Conservation (phyloP, 495 filamentous ascomycete genomes). For the Xylaria acuta region DNA sequence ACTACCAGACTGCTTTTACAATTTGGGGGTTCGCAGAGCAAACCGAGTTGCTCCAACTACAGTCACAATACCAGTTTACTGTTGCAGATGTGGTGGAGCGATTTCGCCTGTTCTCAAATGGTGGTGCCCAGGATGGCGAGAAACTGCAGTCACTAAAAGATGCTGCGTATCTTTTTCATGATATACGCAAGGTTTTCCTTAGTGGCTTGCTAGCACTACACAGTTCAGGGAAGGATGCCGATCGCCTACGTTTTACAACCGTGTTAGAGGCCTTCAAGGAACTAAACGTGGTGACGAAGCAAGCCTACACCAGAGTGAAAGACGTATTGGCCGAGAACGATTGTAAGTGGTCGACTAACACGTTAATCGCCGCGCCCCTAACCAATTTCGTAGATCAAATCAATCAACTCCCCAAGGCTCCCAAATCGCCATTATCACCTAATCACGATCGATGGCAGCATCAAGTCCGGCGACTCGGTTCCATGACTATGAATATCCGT, state of each 20-base stretch:
- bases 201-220: conserved; percentile 87
- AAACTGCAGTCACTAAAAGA: conserved; percentile 81
- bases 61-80: conserved; percentile 65
- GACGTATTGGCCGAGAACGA: conserved; percentile 83
- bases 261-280: conserved; percentile 77
- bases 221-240: conserved; percentile 80
- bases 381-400: conserved; percentile 58
- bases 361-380: conserved; percentile 12
- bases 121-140: conserved; percentile 73
- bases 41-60: conserved; percentile 59
- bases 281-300: conserved; percentile 63
- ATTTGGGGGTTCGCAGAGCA: conserved; percentile 77
- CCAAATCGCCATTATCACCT: conserved; percentile 73
- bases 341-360: conserved; percentile 58
- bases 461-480: conserved; percentile 84
- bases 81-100: conserved; percentile 63
- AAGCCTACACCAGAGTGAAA: conserved; percentile 62
- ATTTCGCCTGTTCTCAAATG: conserved; percentile 61
- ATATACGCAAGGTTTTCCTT: conserved; percentile 78
- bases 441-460: conserved; percentile 79
- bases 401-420: conserved; percentile 62
- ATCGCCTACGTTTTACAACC: conserved; percentile 79
- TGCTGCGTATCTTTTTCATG: conserved; percentile 78
- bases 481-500: conserved; percentile 87
- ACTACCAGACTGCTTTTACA: conserved; percentile 67